Conservation (phyloP, 2,329 filamentous ascomycete genomes). For the Exophiala viscosa region DNA sequence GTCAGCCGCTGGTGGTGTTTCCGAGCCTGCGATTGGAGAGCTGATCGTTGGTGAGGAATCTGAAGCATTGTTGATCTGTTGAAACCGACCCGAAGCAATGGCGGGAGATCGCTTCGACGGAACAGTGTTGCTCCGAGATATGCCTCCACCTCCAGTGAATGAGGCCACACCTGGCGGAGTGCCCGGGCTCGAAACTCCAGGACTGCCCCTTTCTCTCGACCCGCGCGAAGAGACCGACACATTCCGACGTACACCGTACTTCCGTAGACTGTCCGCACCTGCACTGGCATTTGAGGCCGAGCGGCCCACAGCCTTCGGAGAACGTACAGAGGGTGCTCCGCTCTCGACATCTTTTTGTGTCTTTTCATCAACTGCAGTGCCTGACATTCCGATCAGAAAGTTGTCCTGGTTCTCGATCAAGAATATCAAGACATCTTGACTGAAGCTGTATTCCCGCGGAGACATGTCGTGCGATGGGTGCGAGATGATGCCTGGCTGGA, state of each 20-base stretch:
- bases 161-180: constrained; percentile 48
- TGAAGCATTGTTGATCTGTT: constrained; percentile 36
- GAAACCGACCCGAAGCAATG: constrained; percentile 64
- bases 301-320: constrained; percentile 60
- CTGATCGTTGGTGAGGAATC: constrained; percentile 11
- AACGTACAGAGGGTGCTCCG: constrained; percentile 51
- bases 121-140: constrained; percentile 84
- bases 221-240: constrained; percentile 89
- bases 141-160: constrained; percentile 47
- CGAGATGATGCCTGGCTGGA: constrained; percentile 92
- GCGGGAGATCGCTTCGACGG: constrained; percentile 85
- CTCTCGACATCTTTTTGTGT: constrained; percentile 67
- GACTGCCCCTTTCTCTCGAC: constrained; percentile 64
- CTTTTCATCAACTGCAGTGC: constrained; percentile 91
- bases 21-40: constrained; percentile 3
- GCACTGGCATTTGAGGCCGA: constrained; percentile 86
- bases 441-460: constrained; percentile 86
- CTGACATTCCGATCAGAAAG: constrained; percentile 97
- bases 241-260: constrained; percentile 76
- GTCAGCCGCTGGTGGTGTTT: constrained; percentile 1
- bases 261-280: constrained; percentile 79
- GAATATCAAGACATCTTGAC: constrained; percentile 96
- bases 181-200: constrained; percentile 65
- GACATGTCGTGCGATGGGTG: constrained; percentile 95
- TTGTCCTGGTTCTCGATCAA: constrained; percentile 98